Conservation (phyloP, 192 early-diverging fungal genomes). For the Mortierella alpina region DNA sequence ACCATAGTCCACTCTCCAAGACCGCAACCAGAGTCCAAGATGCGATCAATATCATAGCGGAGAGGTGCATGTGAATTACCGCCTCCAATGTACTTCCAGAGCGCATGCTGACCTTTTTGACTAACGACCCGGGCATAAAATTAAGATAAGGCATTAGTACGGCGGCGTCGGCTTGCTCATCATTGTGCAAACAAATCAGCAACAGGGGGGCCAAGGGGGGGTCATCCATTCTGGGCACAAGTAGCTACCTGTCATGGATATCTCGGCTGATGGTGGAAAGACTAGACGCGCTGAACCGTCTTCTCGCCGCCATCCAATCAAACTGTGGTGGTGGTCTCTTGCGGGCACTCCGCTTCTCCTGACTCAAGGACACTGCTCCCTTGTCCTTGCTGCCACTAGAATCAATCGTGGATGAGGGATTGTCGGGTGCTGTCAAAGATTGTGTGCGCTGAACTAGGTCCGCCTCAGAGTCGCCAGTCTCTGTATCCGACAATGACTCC, state of each 20-base stretch:
- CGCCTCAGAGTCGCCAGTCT: constrained; percentile 38
- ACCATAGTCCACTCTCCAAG: constrained; percentile 55
- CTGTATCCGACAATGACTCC: constrained; percentile 42
- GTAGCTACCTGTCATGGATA: constrained; percentile 45
- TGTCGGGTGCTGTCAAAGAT: constrained; percentile 10
- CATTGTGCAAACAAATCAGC: background rate
- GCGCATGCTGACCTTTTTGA: constrained; percentile 54
- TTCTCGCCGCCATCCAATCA: constrained; percentile 47
- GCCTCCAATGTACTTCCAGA: constrained; percentile 54
- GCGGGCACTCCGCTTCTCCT: constrained; percentile 15
- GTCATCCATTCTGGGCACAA: background rate
- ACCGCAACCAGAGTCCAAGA: constrained; percentile 52
- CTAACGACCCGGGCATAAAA: constrained; percentile 8
- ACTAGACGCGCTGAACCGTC: constrained; percentile 39
- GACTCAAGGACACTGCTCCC: background rate
- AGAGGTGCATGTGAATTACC: constrained; percentile 51
- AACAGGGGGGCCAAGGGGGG: background rate
- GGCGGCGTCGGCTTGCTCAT: background rate
- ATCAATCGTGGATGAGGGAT: background rate
- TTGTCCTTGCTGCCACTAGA: background rate
- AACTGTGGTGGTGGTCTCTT: constrained; percentile 36
- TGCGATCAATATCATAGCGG: constrained; percentile 35
- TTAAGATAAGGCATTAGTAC: constrained; percentile 9
- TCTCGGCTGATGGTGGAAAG: constrained; percentile 47
- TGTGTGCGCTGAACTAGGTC: constrained; percentile 39